Conservation (phyloP, 208 protist genomes). For the Leptomonas pyrrhocoris region DNA sequence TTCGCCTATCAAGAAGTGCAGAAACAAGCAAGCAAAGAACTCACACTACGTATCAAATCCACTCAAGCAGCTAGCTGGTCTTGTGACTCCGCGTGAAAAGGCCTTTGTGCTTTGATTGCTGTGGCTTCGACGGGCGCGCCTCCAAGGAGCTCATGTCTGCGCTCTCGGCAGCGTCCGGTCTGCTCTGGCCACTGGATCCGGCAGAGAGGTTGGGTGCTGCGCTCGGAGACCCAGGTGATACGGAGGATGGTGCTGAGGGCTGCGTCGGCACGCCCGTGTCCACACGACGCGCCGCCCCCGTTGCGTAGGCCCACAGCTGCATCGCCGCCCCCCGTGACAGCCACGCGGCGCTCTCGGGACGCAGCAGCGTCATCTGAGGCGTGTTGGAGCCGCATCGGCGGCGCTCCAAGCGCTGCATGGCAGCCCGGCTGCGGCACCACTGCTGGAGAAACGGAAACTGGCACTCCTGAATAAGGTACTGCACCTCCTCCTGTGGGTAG, state of each 20-base stretch:
- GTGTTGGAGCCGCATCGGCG: background rate
- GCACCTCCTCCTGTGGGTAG: slow-evolving; percentile 18
- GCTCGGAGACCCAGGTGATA: background rate
- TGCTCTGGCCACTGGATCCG: background rate
- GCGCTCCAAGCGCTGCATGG: background rate
- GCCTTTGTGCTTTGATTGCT: slow-evolving; percentile 8
- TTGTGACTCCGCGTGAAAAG: slow-evolving; percentile 5
- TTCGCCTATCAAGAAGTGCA: too few species aligned
- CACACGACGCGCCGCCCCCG: background rate
- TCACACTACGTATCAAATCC: background rate
- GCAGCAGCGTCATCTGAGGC: background rate
- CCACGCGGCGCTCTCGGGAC: background rate
- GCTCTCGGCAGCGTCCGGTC: background rate
- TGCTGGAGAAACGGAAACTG: slow-evolving; percentile 29
- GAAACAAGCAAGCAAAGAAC: too few species aligned
- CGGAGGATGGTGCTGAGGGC: background rate
- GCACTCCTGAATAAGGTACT: slow-evolving; percentile 15
- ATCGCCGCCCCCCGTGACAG: background rate
- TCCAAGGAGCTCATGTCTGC: too few species aligned
- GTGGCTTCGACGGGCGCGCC: too few species aligned
- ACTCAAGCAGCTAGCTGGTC: too few species aligned
- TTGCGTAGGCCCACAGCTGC: slow-evolving; percentile 24
- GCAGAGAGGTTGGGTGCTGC: background rate
- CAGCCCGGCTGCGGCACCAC: slow-evolving; percentile 19
- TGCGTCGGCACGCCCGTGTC: background rate